phyloP scores from a whole-genome alignment of 2,329 filamentous ascomycete genomes.

The Calonectria leucothoes region DNA sequence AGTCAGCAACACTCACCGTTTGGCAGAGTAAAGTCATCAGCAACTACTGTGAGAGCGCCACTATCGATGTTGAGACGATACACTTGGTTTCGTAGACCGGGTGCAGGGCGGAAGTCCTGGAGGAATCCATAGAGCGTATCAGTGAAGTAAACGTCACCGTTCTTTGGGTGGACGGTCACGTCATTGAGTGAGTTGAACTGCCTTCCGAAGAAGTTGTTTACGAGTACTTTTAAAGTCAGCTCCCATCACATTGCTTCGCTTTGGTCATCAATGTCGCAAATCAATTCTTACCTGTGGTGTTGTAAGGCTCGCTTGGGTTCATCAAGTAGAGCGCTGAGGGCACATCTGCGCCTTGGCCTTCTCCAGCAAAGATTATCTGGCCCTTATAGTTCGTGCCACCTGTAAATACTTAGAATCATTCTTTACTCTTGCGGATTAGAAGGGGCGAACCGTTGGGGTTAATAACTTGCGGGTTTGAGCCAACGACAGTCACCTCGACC shows the following conservation, averaged over 20 bases:
- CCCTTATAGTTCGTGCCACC: slow-evolving; percentile 63
- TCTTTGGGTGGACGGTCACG: slow-evolving; percentile 62
- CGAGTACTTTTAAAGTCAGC: slow-evolving; percentile 49
- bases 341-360: slow-evolving; percentile 58
- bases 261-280: not conserved
- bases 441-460: slow-evolving; percentile 60
- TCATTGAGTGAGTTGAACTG: slow-evolving; percentile 73
- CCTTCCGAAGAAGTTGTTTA: slow-evolving; percentile 71
- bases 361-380: slow-evolving; percentile 60
- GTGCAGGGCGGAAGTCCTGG: slow-evolving; percentile 66
- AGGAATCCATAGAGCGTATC: slow-evolving; percentile 70
- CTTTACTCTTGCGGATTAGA: not conserved
- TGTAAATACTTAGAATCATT: slow-evolving; percentile 27
- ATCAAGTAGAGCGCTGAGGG: slow-evolving; percentile 40
- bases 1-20: slow-evolving; percentile 54
- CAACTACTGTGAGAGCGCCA: slow-evolving; percentile 64
- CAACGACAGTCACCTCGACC: slow-evolving; percentile 56
- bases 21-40: slow-evolving; percentile 66
- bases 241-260: not conserved
- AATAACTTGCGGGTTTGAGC: slow-evolving; percentile 55
- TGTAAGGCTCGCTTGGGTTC: slow-evolving; percentile 57
- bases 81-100: slow-evolving; percentile 67
- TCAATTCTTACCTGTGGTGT: slow-evolving; percentile 56
- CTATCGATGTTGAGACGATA: slow-evolving; percentile 65
- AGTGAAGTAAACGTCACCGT: slow-evolving; percentile 71